Conservation (phyloP, 2,329 filamentous ascomycete genomes). For the Sporothrix variecibatus region DNA sequence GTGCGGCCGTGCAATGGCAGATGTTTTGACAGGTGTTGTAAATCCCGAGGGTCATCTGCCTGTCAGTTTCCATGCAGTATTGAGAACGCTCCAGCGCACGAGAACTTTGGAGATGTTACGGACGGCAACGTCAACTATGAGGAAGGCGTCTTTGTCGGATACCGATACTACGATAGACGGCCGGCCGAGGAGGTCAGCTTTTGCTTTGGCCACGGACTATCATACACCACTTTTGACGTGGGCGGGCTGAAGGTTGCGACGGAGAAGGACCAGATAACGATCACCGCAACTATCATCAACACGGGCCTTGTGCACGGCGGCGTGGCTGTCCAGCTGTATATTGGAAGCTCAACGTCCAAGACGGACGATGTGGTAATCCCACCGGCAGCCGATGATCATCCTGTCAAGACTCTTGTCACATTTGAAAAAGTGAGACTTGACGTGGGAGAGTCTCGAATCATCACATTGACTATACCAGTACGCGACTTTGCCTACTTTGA, state of each 20-base stretch:
- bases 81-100: constrained; percentile 72
- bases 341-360: not conserved
- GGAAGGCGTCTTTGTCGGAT: constrained; percentile 79
- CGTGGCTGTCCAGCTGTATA: not conserved
- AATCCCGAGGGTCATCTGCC: constrained; percentile 70
- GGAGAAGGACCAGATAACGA: not conserved
- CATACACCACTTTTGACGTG: constrained; percentile 68
- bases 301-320: not conserved
- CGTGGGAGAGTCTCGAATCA: no score
- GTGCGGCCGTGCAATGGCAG: constrained; percentile 66
- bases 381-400: not conserved
- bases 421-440: not conserved
- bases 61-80: constrained; percentile 64
- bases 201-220: constrained; percentile 77
- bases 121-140: constrained; percentile 69
- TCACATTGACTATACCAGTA: not conserved
- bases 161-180: constrained; percentile 69
- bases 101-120: constrained; percentile 65
- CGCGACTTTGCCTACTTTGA: not conserved
- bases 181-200: constrained; percentile 52
- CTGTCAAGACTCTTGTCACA: not conserved
- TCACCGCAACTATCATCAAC: not conserved
- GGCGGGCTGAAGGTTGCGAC: not conserved
- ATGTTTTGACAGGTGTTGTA: constrained; percentile 63
- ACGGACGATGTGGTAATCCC: not conserved